These are phyloP conservation scores for Auxenochlorella pyrenoidosa DNA, from an alignment of 139 green algal genomes.

Conservation along the genomic window DNA sequence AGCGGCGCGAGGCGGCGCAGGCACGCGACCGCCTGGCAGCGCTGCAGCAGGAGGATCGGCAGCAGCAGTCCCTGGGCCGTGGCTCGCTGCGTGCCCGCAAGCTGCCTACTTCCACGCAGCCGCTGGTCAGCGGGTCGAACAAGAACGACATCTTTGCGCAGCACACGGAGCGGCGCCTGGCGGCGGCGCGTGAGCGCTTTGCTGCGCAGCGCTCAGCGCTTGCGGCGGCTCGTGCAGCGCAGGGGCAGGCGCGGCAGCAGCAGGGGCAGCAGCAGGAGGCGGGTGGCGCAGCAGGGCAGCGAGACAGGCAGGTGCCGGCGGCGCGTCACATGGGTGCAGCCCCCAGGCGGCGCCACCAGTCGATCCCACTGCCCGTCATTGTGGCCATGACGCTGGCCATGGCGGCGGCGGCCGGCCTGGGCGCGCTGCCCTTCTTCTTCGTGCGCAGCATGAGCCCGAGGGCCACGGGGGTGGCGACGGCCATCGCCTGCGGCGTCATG, in stretches of 20 bases:
- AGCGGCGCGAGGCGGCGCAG: neutral
- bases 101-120: neutral
- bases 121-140: neutral
- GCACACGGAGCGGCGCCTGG: constrained; percentile 13
- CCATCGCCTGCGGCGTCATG: constrained; percentile 97
- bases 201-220: neutral
- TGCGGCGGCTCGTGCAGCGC: neutral
- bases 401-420: constrained; percentile 69
- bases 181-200: neutral
- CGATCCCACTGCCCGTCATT: constrained; percentile 44
- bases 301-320: neutral
- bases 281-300: neutral
- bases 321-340: neutral
- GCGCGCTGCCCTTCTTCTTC: constrained; percentile 85
- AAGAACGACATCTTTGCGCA: constrained; percentile 4
- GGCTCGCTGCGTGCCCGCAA: neutral
- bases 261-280: neutral
- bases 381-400: constrained; percentile 68
- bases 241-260: neutral
- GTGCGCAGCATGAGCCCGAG: constrained; percentile 51
- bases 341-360: neutral
- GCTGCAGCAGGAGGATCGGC: neutral
- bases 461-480: constrained; percentile 85
- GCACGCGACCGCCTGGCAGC: neutral
- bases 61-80: constrained; percentile 5